phyloP scores from a whole-genome alignment of 495 filamentous ascomycete species.

The Neurospora africana region DNA sequence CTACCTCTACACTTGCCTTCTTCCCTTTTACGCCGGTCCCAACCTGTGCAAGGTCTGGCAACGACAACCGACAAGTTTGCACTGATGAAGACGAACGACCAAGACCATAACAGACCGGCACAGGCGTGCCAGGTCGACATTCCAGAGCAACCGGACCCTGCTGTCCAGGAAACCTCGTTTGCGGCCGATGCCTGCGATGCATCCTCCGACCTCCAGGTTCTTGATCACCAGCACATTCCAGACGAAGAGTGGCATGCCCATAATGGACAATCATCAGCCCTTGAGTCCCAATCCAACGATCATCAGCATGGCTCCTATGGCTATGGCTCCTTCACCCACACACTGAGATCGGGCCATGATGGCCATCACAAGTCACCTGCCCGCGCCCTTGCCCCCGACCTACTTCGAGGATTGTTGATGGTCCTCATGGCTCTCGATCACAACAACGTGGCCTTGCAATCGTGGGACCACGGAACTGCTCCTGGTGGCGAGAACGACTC shows the following conservation, averaged over 20 bases:
- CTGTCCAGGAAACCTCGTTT: conserved; percentile 13
- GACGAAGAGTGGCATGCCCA: background rate
- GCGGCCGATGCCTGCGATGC: conserved; percentile 6
- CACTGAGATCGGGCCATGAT: background rate
- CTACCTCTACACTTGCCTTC: background rate
- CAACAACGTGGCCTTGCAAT: conserved; percentile 14
- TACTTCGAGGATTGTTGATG: conserved; percentile 25
- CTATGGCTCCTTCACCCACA: conserved; percentile 3
- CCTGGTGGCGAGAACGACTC: conserved; percentile 17
- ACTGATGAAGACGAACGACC: background rate
- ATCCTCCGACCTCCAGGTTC: conserved; percentile 1
- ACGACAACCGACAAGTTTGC: background rate
- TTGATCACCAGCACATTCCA: conserved; percentile 4
- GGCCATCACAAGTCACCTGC: conserved; percentile 4
- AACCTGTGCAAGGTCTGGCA: background rate
- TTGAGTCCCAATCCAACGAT: background rate
- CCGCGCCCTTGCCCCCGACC: conserved; percentile 23
- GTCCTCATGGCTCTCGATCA: conserved; percentile 26
- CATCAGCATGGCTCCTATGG: background rate
- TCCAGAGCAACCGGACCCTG: conserved; percentile 6
- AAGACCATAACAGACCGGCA: background rate
- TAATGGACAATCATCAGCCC: background rate
- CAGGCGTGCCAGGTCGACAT: background rate
- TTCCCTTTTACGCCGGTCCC: background rate
- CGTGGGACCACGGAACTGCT: conserved; percentile 24